Conservation (phyloP, 176 grass and related monocot species). For the Eleusine indica region DNA sequence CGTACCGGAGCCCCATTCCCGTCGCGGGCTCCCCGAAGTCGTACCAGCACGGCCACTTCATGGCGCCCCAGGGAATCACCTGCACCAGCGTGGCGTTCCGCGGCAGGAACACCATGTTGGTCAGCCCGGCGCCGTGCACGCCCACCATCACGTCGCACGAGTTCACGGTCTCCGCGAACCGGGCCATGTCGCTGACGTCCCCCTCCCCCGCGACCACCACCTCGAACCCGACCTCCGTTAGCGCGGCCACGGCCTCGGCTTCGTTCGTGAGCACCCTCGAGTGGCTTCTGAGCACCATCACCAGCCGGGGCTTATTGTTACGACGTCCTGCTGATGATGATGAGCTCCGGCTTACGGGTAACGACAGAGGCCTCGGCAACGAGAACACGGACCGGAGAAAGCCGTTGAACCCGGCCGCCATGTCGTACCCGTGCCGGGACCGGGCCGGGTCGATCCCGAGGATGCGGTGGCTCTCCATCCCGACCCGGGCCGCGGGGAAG, state of each 20-base stretch:
- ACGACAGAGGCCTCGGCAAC: constrained; percentile 32
- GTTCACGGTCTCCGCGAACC: constrained; percentile 53
- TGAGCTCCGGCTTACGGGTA: background rate
- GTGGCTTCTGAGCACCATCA: constrained; percentile 47
- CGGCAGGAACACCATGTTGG: constrained; percentile 96
- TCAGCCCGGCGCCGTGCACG: constrained; percentile 88
- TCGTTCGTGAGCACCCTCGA: constrained; percentile 57
- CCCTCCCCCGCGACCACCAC: constrained; percentile 48
- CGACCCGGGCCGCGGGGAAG: constrained; percentile 52
- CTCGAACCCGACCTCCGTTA: constrained; percentile 46
- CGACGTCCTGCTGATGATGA: background rate
- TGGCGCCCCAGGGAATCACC: constrained; percentile 66
- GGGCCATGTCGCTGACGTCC: constrained; percentile 25
- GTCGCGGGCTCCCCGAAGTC: constrained; percentile 52
- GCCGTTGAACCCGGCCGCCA: constrained; percentile 57
- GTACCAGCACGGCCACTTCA: constrained; percentile 48
- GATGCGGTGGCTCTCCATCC: constrained; percentile 52
- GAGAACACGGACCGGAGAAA: constrained; percentile 54
- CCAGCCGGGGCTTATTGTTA: constrained; percentile 39
- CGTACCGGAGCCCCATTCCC: constrained; percentile 66
- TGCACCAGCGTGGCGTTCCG: constrained; percentile 58
- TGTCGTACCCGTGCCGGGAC: constrained; percentile 39
- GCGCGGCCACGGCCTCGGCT: constrained; percentile 23
- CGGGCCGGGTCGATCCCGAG: constrained; percentile 48
- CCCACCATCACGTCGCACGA: constrained; percentile 98